Evolutionary conservation across 441 rosid species (phyloP), one percentile per base, ranked within the genome.

Genomic region (Pelargonium myrrhifolium): DNA sequence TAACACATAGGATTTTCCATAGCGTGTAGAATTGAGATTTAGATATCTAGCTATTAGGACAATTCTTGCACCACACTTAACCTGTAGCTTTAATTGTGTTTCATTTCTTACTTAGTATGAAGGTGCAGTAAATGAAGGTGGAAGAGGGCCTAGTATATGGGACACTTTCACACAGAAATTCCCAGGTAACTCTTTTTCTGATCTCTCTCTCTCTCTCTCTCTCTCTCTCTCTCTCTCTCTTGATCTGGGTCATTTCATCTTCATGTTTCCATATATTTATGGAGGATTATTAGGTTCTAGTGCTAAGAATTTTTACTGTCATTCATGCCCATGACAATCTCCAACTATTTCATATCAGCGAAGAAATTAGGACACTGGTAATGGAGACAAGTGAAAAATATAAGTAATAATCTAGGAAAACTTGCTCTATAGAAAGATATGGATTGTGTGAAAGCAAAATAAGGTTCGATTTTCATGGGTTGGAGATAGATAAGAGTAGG

Each of bases 121-220:
- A 63, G 75, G 71, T 9, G 75, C 71, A 9, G 75, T 71, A 26
- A 62, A 62, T 39, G 66, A 14, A 49, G 71, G 28, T 49, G 75
- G 75, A 11, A 62, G 58, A 72, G 71, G 75, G 28, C 71, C 58
- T 14, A 72, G 61, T 20, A 55, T 18, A 53, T 53, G 59, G 59
- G 59, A 53, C 7, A 53, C 59, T 7, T 53, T 53, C 70, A 66
- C 75, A 4, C 71, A 72, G 21, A 61, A 35, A 62, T 51, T 61
- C 21, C 67, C 71, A 17, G 71, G 71, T 72, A 9, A 11, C 20
- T 55, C 8, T 1, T 55, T 20, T 6, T 10, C 10, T 9, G 12
- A 1, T 2, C 31, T 28, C 31, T 1, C 31, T 28, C 31, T 28
- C 31, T 28, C 31, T 28, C 31, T 28, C 31, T 28, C 31, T 28